Evolutionary conservation across 2,329 filamentous ascomycete genomes (phyloP).

Genomic region (Lachnum nothofagi): DNA sequence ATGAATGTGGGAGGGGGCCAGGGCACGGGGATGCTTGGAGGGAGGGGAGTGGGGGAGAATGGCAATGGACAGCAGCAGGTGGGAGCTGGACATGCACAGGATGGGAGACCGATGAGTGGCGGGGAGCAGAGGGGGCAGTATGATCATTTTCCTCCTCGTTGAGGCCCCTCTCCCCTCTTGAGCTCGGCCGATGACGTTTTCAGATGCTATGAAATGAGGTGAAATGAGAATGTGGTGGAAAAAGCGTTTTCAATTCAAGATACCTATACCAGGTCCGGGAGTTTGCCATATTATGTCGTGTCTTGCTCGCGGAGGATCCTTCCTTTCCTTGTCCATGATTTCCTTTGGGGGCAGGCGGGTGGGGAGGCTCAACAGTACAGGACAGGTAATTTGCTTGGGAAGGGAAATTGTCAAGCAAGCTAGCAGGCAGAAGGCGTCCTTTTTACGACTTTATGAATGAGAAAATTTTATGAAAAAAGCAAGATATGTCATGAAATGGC

Average conservation of each 20-base stretch:
- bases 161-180: too few relatives aligned
- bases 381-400: neutral
- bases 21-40: too few relatives aligned
- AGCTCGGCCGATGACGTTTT: too few relatives aligned
- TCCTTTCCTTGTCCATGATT: neutral
- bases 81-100: too few relatives aligned
- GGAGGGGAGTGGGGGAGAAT: too few relatives aligned
- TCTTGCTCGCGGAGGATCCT: too few relatives aligned
- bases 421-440: neutral
- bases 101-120: neutral
- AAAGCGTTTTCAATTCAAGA: too few relatives aligned
- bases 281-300: too few relatives aligned
- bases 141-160: neutral
- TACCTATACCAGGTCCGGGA: too few relatives aligned
- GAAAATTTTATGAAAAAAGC: neutral
- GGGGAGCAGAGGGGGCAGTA: neutral
- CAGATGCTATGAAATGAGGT: too few relatives aligned
- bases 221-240: too few relatives aligned
- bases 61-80: conserved; percentile 1
- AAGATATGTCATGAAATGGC: neutral
- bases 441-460: neutral
- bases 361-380: too few relatives aligned
- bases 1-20: neutral
- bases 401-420: neutral
- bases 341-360: neutral